Conservation (phyloP, 371 early-diverging fungal species). For the Batkoa obscura region DNA sequence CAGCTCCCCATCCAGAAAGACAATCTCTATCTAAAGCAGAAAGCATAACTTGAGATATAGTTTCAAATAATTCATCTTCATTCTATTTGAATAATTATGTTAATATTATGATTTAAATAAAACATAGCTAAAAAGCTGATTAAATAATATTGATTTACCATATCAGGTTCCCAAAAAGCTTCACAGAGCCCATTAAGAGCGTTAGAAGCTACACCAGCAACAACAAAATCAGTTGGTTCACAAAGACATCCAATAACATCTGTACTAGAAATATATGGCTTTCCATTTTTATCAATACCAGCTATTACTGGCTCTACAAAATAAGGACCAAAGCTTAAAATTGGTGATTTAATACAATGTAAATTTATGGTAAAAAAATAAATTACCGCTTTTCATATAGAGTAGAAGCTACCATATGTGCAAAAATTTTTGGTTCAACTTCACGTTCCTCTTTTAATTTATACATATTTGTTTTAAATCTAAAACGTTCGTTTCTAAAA, state of each 20-base stretch:
- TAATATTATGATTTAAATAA: no score
- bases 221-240: constrained; percentile 91
- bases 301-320: constrained; percentile 91
- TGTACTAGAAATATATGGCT: constrained; percentile 91
- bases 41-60: constrained; percentile 89
- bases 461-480: constrained; percentile 94
- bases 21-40: constrained; percentile 98
- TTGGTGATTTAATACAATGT: background rate
- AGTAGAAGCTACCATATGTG: constrained; percentile 90
- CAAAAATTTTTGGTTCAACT: constrained; percentile 88
- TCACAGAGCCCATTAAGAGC: constrained; percentile 98
- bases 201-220: constrained; percentile 80
- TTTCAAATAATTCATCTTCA: constrained; percentile 96
- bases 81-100: constrained; percentile 27
- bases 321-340: constrained; percentile 84
- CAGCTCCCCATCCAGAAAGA: constrained; percentile 97
- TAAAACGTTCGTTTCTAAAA: constrained; percentile 64
- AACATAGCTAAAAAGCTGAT: background rate
- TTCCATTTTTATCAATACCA: constrained; percentile 78
- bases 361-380: background rate
- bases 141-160: constrained; percentile 24
- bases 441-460: constrained; percentile 90
- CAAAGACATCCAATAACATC: constrained; percentile 96
- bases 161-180: constrained; percentile 90
- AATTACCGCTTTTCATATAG: constrained; percentile 82